Evolutionary conservation across 2,329 filamentous ascomycete species (phyloP), one percentile per base, ranked within the genome.

Genomic region (Sporothrix phasma): DNA sequence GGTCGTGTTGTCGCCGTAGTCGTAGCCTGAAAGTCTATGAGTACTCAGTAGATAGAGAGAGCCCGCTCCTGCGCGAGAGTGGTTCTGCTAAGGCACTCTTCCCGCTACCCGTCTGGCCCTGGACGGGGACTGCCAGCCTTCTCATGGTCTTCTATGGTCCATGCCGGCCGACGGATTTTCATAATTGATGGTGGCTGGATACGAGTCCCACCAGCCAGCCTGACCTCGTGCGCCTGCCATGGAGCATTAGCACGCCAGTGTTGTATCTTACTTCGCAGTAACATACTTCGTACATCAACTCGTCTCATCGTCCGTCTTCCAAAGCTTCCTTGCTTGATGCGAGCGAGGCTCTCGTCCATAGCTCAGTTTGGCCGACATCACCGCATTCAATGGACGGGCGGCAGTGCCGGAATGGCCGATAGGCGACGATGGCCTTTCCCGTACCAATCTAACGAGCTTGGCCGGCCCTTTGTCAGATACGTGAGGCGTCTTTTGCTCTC

Each of bases 81-180:
- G 54, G 54, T 45, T 59, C 54, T 59, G 37, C 58, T 61, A 61
- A 61, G 58, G 58, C 58, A 61, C 39, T 47, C 39, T 37, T 46
- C 43, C 43, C 39, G 39, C 41, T 61, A 46, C 41, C 39, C 54
- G 37, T 49, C 24, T 17, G 26, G 46, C 15, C 46, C 46, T 41
- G 24, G 24, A 49, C 46, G 24, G 24, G 26, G 8, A 34, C 31
- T 31, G 45, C 7, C 15, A 51, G 47, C 47, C 26, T n/a, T 49
- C 46, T 49, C 46, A 22, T 49, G 45, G 45, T 49, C 46, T 26
- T 5, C 3, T 39, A n/a, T 10, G n/a, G 15, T n/a, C 5, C n/a
- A n/a, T n/a, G n/a, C 31, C n/a, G 31, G 31, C 31, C 51, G 51
- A 24, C n/a, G n/a, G n/a, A n/a, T n/a, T n/a, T n/a, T n/a, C n/a